A percentile compares a stretch with the other conserved stretches of the same genome.
Conservation (phyloP, 202 grass and related monocot genomes). For the Schoenoplectus tabernaemontani region DNA sequence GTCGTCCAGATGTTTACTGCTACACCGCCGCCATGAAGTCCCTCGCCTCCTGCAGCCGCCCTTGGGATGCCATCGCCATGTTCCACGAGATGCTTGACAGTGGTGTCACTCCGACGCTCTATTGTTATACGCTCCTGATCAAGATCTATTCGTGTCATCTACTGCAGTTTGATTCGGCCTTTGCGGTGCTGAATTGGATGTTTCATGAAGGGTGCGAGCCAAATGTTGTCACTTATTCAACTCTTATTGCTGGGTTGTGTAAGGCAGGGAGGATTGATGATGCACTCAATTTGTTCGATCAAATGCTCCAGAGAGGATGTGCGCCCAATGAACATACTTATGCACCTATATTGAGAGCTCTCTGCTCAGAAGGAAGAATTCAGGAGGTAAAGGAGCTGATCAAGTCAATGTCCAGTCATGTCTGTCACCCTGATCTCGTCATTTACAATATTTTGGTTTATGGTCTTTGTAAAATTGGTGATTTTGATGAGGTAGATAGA, state of each 20-base stretch:
- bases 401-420: slow-evolving; percentile 36
- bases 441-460: slow-evolving; percentile 74
- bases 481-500: slow-evolving; percentile 44
- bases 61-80: slow-evolving; percentile 52
- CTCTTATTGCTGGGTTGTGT: slow-evolving; percentile 51
- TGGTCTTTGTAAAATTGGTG: slow-evolving; percentile 49
- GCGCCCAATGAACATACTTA: slow-evolving; percentile 38
- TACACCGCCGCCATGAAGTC: slow-evolving; percentile 68
- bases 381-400: slow-evolving; percentile 34
- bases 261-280: slow-evolving; percentile 38
- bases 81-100: slow-evolving; percentile 77
- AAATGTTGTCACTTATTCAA: slow-evolving; percentile 50
- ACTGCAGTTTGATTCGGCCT: slow-evolving; percentile 40
- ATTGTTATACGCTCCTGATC: slow-evolving; percentile 53
- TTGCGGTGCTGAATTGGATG: slow-evolving; percentile 68
- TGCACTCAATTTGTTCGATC: slow-evolving; percentile 58
- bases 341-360: slow-evolving; percentile 44
- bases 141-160: slow-evolving; percentile 84
- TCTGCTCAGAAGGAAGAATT: slow-evolving; percentile 48
- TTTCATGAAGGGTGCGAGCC: slow-evolving; percentile 34
- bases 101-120: slow-evolving; percentile 38
- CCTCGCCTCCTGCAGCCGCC: slow-evolving; percentile 39
- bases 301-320: slow-evolving; percentile 57
- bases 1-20: slow-evolving; percentile 39
- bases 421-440: slow-evolving; percentile 51